Conservation (phyloP, 176 grass and related monocot genomes). For the Zizania latifolia region DNA sequence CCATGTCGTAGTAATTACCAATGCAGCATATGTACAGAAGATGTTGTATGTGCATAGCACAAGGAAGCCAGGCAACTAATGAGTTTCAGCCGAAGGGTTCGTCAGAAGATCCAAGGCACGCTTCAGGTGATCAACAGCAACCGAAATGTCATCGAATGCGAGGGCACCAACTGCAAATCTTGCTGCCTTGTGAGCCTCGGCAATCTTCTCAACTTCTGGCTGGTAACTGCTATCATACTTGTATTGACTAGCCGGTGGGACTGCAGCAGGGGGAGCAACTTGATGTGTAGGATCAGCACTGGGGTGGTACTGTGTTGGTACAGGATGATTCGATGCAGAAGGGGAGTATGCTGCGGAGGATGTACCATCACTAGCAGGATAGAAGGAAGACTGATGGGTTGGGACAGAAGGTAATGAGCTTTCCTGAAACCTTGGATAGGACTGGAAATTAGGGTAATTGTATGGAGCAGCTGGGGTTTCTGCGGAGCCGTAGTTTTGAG, state of each 20-base stretch:
- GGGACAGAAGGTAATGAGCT: conserved; percentile 54
- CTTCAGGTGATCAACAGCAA: conserved; percentile 80
- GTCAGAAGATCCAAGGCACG: conserved; percentile 80
- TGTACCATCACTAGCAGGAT: conserved; percentile 40
- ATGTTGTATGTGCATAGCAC: background rate
- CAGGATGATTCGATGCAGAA: conserved; percentile 22
- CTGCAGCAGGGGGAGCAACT: conserved; percentile 13
- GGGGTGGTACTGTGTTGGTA: conserved; percentile 25
- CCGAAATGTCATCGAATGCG: conserved; percentile 78
- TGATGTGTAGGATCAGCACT: conserved; percentile 28
- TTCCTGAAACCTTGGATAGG: conserved; percentile 86
- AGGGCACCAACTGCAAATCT: conserved; percentile 94
- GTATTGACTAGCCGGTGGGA: conserved; percentile 49
- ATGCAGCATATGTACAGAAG: conserved; percentile 38
- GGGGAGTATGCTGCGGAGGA: conserved; percentile 38
- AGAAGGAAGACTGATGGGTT: conserved; percentile 51
- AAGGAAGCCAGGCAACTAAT: conserved; percentile 29
- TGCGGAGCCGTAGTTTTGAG: conserved; percentile 55
- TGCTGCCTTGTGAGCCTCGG: conserved; percentile 88
- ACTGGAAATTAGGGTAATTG: conserved; percentile 90
- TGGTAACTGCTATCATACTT: conserved; percentile 84
- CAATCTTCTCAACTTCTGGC: conserved; percentile 71
- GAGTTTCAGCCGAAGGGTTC: conserved; percentile 71
- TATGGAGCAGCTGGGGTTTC: conserved; percentile 52
- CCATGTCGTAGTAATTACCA: conserved; percentile 27